Evolutionary conservation across 2,329 filamentous ascomycete species (phyloP).

Genomic region (Fusarium aywerte): DNA sequence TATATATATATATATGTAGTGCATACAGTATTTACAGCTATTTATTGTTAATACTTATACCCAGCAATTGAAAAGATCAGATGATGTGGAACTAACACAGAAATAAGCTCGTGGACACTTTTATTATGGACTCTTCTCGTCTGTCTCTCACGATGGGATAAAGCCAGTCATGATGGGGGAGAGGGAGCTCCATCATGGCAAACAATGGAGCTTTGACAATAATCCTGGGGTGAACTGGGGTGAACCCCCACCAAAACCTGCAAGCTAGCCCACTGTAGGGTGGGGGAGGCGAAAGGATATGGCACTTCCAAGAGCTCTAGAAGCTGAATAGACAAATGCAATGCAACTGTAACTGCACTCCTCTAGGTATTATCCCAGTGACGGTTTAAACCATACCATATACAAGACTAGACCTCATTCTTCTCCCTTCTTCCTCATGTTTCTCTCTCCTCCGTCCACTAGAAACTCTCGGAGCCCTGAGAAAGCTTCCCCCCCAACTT

Average conservation of each 20-base stretch:
- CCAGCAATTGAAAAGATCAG: conserved; percentile 10
- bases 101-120: conserved; percentile 35
- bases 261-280: conserved; percentile 32
- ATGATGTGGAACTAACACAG: conserved; percentile 16
- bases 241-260: conserved; percentile 32
- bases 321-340: conserved; percentile 5
- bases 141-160: conserved; percentile 6
- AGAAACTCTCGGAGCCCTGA: neutral
- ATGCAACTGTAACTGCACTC: neutral
- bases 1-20: no score
- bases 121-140: conserved; percentile 14
- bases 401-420: neutral
- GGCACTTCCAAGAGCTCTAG: conserved; percentile 7
- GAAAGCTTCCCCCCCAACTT: neutral
- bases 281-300: conserved; percentile 29
- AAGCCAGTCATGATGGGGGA: conserved; percentile 33
- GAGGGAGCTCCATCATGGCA: conserved; percentile 36
- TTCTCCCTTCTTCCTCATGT: conserved; percentile 1
- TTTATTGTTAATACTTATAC: neutral
- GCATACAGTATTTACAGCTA: neutral
- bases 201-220: conserved; percentile 27
- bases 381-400: neutral
- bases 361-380: neutral
- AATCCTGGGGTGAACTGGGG: conserved; percentile 18
- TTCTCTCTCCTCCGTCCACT: neutral